Evolutionary conservation across 495 filamentous ascomycete genomes (phyloP), one percentile per base, ranked within the genome.

Genomic region (Penicillium bovifimosum): DNA sequence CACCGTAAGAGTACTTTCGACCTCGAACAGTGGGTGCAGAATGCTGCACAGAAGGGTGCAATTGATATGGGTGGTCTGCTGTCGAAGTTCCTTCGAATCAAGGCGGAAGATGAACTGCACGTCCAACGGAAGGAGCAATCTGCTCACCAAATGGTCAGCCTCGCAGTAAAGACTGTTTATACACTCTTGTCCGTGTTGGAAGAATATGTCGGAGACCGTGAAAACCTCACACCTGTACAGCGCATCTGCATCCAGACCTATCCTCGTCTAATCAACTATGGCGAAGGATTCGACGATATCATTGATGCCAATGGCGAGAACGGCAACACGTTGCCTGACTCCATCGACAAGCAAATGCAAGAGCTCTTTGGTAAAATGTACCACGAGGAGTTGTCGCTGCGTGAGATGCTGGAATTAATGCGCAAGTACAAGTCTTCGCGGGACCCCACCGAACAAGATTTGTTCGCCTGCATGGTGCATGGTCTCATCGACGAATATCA

Each of bases 381-480:
- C 63, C 86, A 87, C 53, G 83, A 87, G 47, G 88, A 96, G 55
- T 77, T 87, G 20, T 85, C 91, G 33, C 83, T 96, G 43, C 78
- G 86, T 27, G 79, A 87, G 50, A 83, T 97, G 59, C 82, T 97
- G 49, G 82, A 87, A 49, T 79, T 86, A 41, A 83, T 99, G 56
- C 82, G 87, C 54, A 75, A 78, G 36, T 91, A 93, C 71, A 96
- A 96, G 70, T 80, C 80, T 33, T 97, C 95, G 0, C 78, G 80
- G 20, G 86, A 93, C 47, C 82, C 89, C 2, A 72, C 81, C 11
- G 90, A 96, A 47, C 91, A 96, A 65, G 93, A 99, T 61, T 76
- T 96, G 4, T 99, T 97, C 65, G 88, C 91, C 10, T 96, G 92
- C 69, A 97, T 99, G 93, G 91, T 99, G 28, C 92, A 96, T 59